phyloP scores from a whole-genome alignment of 345 rosid species.

The Clarkia xantiana region DNA sequence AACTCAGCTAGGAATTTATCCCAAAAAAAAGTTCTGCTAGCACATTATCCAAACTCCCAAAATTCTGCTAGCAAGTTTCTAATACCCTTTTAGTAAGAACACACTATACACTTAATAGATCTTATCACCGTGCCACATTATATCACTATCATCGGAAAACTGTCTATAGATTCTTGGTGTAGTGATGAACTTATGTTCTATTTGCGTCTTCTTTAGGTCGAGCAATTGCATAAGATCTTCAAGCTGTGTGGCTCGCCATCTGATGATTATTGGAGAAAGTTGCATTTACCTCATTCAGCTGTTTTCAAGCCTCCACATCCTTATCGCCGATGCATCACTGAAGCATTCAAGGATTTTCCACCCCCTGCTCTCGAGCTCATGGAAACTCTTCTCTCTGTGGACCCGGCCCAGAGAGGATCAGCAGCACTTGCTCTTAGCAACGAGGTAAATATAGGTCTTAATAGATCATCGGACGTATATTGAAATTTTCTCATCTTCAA shows the following conservation, averaged over 20 bases:
- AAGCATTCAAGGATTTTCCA: conserved; percentile 54
- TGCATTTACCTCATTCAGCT: conserved; percentile 51
- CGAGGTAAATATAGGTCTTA: conserved; percentile 33
- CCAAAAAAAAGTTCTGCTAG: too few relatives aligned
- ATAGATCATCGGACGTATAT: not conserved
- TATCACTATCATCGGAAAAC: too few relatives aligned
- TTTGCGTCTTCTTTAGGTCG: conserved; percentile 33
- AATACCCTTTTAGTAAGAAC: too few relatives aligned
- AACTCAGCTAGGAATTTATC: too few relatives aligned
- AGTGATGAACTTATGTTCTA: too few relatives aligned
- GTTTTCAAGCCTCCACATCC: conserved; percentile 72
- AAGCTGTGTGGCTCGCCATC: conserved; percentile 92
- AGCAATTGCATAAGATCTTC: conserved; percentile 87
- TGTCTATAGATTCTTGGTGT: too few relatives aligned
- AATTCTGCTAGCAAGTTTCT: too few relatives aligned
- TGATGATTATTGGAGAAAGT: conserved; percentile 61
- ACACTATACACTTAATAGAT: too few relatives aligned
- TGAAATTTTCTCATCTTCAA: not conserved
- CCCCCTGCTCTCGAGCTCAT: conserved; percentile 46
- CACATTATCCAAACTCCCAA: too few relatives aligned
- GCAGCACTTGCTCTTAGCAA: conserved; percentile 62
- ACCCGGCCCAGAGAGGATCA: conserved; percentile 66
- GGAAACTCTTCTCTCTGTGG: conserved; percentile 66
- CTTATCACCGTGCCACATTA: too few relatives aligned
- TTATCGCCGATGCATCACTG: conserved; percentile 48